Percentiles rank a stretch among this genome's conserved stretches.
These are phyloP conservation scores for Didymella glomerata DNA, from an alignment of 2,329 filamentous ascomycete genomes.

Conservation along the genomic window DNA sequence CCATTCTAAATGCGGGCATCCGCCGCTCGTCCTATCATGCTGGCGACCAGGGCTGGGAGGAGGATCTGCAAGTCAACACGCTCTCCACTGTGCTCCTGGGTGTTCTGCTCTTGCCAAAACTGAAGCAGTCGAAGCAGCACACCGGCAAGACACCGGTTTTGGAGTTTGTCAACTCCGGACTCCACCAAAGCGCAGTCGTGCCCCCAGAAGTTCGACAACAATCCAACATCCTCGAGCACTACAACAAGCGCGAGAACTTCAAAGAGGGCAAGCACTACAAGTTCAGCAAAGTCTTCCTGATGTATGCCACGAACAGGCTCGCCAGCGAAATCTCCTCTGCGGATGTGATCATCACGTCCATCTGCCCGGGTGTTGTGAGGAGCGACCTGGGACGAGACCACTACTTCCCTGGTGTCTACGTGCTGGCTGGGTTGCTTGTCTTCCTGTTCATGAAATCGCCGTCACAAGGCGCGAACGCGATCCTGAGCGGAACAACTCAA, in stretches of 20 bases:
- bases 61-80: constrained; percentile 65
- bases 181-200: constrained; percentile 40
- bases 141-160: constrained; percentile 40
- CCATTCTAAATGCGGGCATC: constrained; percentile 53
- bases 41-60: constrained; percentile 50
- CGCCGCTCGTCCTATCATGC: constrained; percentile 33
- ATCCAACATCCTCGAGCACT: constrained; percentile 40
- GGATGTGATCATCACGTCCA: constrained; percentile 49
- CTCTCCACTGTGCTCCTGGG: constrained; percentile 65
- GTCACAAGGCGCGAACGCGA: constrained; percentile 41
- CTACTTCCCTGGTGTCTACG: constrained; percentile 36
- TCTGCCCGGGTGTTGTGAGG: constrained; percentile 46
- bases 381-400: constrained; percentile 45
- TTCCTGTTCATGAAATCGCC: constrained; percentile 37
- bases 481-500: constrained; percentile 47
- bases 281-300: constrained; percentile 48
- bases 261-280: constrained; percentile 39
- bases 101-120: constrained; percentile 57
- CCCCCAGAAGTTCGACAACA: constrained; percentile 29
- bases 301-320: constrained; percentile 44
- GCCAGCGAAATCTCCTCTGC: constrained; percentile 37
- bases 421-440: constrained; percentile 34
- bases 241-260: constrained; percentile 43
- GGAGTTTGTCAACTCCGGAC: constrained; percentile 47
- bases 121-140: constrained; percentile 39